Evolutionary conservation across 2,329 filamentous ascomycete genomes (phyloP), one percentile per base, ranked within the genome.

Genomic region (Botrytis fabae): DNA sequence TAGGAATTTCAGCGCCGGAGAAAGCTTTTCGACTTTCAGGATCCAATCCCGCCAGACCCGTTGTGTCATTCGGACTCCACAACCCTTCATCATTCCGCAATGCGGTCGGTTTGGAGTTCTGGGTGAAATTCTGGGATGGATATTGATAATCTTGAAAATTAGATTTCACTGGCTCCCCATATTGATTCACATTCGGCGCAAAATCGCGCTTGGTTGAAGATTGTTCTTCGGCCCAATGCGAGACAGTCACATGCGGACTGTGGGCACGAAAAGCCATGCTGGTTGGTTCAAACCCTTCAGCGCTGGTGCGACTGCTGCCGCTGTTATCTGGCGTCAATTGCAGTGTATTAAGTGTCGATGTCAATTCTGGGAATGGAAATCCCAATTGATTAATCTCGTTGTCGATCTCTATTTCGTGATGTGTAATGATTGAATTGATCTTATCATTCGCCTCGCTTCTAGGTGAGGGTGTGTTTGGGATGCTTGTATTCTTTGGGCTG

Each of bases 291-390:
- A 80, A 42, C 25, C 76, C 78, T 69, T 80, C 79, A 18, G 74
- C 77, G 70, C 79, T 81, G 57, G 78, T 79, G 70, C 78, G 78
- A 73, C 80, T 81, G 61, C 78, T 80, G 32, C 79, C 77, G 65
- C 80, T 81, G 46, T 78, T 76, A 48, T 81, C 79, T 35, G 79
- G 79, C 48, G 80, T 81, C 74, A 79, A 76, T 73, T 80, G 77
- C 51, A 78, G 46, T 5, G 75, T 71, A 18, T 74, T 69, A 16
- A 74, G 65, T 51, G 77, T 71, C 35, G 68, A 66, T 46, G 74
- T 73, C 32, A 73, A 63, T 25, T 66, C 62, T 18, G 75, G 63
- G 40, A 75, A 73, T 40, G 72, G 63, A 40, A 71, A 75, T 32
- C 73, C 76, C n/a, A 73, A 76, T 35, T 70, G 74, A 10, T 74